Evolutionary conservation across 441 rosid species (phyloP).

Genomic region (Raphanus hybrid): DNA sequence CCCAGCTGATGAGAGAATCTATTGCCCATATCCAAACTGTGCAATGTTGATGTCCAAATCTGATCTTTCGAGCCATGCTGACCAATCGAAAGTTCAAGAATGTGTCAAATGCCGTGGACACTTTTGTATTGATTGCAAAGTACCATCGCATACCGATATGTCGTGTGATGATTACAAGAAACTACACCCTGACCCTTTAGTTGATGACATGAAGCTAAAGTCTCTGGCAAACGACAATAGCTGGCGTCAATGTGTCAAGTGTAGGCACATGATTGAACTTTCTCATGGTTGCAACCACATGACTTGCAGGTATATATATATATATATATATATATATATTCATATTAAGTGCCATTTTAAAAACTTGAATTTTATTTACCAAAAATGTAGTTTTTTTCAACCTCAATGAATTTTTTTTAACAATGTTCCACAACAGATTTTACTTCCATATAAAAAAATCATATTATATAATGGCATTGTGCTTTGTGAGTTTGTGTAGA

Average conservation of each 20-base stretch:
- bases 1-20: constrained; percentile 60
- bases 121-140: constrained; percentile 77
- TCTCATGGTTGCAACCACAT: constrained; percentile 69
- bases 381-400: not conserved
- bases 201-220: constrained; percentile 47
- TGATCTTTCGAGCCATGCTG: constrained; percentile 45
- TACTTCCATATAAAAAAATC: not conserved
- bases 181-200: constrained; percentile 20
- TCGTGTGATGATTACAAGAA: constrained; percentile 59
- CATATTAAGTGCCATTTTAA: not conserved
- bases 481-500: constrained; percentile 29
- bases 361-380: not conserved
- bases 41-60: constrained; percentile 70
- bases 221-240: constrained; percentile 49
- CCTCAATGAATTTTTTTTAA: not conserved
- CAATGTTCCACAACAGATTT: not conserved
- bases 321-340: too few species aligned
- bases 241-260: constrained; percentile 68
- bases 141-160: constrained; percentile 69
- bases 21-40: constrained; percentile 76
- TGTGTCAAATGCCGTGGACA: constrained; percentile 58
- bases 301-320: constrained; percentile 62
- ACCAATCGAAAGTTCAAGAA: constrained; percentile 46
- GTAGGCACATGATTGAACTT: constrained; percentile 64
- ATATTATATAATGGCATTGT: not conserved